A percentile compares a stretch with the other conserved stretches of the same genome.
These are phyloP conservation scores for Fusarium denticulatum DNA, from an alignment of 2,329 filamentous ascomycete species.

Conservation along the genomic window DNA sequence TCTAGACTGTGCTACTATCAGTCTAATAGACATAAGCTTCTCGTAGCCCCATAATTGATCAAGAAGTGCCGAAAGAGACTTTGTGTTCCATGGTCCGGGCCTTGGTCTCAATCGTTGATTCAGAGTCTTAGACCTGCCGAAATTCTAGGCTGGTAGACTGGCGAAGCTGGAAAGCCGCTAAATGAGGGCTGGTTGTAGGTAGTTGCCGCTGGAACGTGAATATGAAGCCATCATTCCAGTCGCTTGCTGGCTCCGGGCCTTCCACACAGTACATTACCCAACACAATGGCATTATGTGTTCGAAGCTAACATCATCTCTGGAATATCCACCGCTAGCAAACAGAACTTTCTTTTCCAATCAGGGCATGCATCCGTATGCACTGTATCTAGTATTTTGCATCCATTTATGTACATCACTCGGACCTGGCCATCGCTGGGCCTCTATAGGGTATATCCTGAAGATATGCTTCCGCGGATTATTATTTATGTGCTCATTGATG, in stretches of 20 bases:
- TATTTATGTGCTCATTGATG: not conserved
- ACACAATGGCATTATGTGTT: not conserved
- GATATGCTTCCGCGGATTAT: not conserved
- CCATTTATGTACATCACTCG: not conserved
- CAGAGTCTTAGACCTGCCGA: not conserved
- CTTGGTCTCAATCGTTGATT: not conserved
- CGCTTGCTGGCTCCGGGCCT: not conserved
- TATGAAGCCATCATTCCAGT: conserved; percentile 14
- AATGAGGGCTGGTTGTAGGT: not conserved
- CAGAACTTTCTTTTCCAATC: not conserved
- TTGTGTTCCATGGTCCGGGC: not conserved
- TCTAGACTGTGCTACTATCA: not conserved
- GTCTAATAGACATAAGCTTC: not conserved
- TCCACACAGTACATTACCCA: not conserved
- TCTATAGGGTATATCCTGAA: not conserved
- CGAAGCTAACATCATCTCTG: not conserved
- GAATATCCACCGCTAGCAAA: not conserved
- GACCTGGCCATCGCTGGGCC: too few species aligned
- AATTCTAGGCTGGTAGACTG: not conserved
- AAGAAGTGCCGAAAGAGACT: not conserved
- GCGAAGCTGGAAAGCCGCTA: not conserved
- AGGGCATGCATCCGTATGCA: not conserved
- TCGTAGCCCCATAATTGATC: not conserved
- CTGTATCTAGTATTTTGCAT: not conserved
- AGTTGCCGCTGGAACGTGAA: not conserved